Conservation (phyloP, 2,329 filamentous ascomycete genomes). For the Fusarium chuoi region DNA sequence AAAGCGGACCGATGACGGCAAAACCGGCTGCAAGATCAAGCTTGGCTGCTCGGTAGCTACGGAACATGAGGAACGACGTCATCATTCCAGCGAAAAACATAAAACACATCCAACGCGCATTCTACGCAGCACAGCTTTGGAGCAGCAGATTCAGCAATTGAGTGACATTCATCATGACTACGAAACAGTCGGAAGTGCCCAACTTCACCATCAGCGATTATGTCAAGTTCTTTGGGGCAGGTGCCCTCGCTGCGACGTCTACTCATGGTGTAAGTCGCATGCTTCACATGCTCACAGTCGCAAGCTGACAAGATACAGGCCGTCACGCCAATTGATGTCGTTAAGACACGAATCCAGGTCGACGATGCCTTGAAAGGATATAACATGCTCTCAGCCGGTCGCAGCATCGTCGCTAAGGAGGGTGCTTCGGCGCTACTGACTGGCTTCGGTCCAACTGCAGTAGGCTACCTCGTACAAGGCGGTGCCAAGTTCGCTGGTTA, state of each 20-base stretch:
- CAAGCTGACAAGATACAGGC: slow-evolving; percentile 51
- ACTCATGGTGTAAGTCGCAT: slow-evolving; percentile 59
- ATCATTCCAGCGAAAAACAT: slow-evolving; percentile 24
- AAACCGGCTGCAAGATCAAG: slow-evolving; percentile 11
- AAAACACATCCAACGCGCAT: slow-evolving; percentile 23
- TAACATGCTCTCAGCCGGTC: slow-evolving; percentile 82
- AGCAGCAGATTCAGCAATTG: slow-evolving; percentile 1
- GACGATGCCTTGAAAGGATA: slow-evolving; percentile 86
- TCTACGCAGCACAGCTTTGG: neutral
- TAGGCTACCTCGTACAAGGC: slow-evolving; percentile 90
- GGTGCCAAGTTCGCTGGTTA: slow-evolving; percentile 93
- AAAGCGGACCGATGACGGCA: slow-evolving; percentile 33
- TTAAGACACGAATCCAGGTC: slow-evolving; percentile 93
- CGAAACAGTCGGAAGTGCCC: slow-evolving; percentile 49
- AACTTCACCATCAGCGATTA: slow-evolving; percentile 58
- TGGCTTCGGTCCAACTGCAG: slow-evolving; percentile 84
- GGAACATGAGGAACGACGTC: slow-evolving; percentile 21
- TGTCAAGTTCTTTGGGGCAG: slow-evolving; percentile 64
- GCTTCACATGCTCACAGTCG: neutral
- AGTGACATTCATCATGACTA: slow-evolving; percentile 31
- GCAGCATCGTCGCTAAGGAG: slow-evolving; percentile 81
- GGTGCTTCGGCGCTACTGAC: slow-evolving; percentile 83
- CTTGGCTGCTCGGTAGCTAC: slow-evolving; percentile 24
- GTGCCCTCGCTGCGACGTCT: slow-evolving; percentile 62
- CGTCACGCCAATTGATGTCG: slow-evolving; percentile 71